phyloP scores from a whole-genome alignment of 768 basidiomycete species.

The Pleurotus eryngii region DNA sequence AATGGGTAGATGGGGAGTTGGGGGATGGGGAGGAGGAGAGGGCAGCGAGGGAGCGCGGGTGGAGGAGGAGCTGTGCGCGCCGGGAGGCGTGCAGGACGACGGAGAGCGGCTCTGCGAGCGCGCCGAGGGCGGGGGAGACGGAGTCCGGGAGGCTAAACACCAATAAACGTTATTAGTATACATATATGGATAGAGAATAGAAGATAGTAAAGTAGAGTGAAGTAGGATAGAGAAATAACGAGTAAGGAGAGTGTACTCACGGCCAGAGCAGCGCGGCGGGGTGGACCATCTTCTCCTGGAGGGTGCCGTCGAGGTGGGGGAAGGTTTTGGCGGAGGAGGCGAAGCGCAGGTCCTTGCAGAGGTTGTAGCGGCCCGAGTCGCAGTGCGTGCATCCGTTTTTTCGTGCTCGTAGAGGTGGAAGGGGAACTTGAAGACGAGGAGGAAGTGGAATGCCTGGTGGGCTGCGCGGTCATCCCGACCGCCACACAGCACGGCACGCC shows the following conservation, averaged over 20 bases:
- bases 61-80: conserved; percentile 10
- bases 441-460: too few species aligned
- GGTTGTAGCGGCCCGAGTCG: conserved; percentile 80
- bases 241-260: not conserved
- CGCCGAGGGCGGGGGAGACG: conserved; percentile 75
- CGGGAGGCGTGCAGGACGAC: conserved; percentile 37
- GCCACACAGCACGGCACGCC: conserved; percentile 74
- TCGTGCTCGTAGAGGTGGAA: not conserved
- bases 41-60: conserved; percentile 77
- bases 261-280: conserved; percentile 42
- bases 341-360: conserved; percentile 89
- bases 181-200: too few species aligned
- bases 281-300: conserved; percentile 86
- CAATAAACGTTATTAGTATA: too few species aligned
- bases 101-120: conserved; percentile 91
- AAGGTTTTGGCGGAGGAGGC: conserved; percentile 86
- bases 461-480: too few species aligned
- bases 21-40: conserved; percentile 7
- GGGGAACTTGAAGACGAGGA: too few species aligned
- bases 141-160: conserved; percentile 63
- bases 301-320: conserved; percentile 90
- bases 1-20: too few species aligned
- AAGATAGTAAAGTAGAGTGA: too few species aligned
- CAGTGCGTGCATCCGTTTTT: conserved; percentile 54
- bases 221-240: too few species aligned